Evolutionary conservation across 768 basidiomycete species (phyloP).

Genomic region (Lentinula lateritia): DNA sequence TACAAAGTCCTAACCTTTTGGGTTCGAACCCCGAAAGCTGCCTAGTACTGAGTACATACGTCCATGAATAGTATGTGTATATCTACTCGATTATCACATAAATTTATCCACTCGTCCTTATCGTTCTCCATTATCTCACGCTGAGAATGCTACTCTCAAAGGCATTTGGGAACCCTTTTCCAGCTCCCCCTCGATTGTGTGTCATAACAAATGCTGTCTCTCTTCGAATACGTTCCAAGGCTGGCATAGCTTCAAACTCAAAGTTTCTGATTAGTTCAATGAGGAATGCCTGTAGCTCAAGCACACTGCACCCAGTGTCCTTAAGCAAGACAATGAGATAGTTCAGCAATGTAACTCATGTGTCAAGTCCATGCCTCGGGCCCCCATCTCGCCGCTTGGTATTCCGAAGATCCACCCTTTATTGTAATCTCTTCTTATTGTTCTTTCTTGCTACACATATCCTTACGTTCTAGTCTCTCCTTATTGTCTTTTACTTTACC

Average conservation of each 20-base stretch:
- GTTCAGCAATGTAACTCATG: constrained; percentile 5
- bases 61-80: too few species aligned
- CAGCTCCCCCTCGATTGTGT: constrained; percentile 32
- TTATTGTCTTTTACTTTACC: too few species aligned
- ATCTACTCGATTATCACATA: too few species aligned
- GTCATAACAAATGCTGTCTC: constrained; percentile 36
- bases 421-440: too few species aligned
- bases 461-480: too few species aligned
- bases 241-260: constrained; percentile 39
- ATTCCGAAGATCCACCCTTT: too few species aligned
- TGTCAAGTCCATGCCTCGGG: too few species aligned
- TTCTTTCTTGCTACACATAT: too few species aligned
- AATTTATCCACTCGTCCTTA: neutral
- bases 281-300: constrained; percentile 56
- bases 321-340: neutral
- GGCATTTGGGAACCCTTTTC: constrained; percentile 38
- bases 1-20: too few species aligned
- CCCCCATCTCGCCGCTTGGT: too few species aligned
- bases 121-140: neutral
- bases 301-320: constrained; percentile 18
- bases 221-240: constrained; percentile 27
- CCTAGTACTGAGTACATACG: too few species aligned
- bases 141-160: constrained; percentile 20
- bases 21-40: too few species aligned
- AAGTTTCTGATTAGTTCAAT: constrained; percentile 49